Conservation (phyloP, 2,329 filamentous ascomycete species). For the Cladosporium colombiae region DNA sequence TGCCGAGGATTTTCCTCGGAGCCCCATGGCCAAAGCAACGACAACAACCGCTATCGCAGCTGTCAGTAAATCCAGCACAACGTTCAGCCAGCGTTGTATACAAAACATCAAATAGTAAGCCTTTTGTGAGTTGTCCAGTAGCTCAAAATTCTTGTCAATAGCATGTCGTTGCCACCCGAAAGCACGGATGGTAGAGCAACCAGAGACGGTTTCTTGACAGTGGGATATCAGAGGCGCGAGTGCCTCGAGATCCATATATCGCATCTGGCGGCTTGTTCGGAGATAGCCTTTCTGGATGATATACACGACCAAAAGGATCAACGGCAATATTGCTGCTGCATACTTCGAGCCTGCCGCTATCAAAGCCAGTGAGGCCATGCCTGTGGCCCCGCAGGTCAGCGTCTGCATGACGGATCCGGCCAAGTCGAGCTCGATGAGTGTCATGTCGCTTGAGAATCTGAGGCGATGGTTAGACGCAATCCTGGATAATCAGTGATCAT, state of each 20-base stretch:
- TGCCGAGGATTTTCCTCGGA: constrained; percentile 44
- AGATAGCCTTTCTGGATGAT: constrained; percentile 50
- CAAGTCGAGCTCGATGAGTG: constrained; percentile 48
- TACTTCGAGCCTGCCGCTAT: constrained; percentile 27
- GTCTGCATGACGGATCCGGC: constrained; percentile 14
- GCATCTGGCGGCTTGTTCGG: constrained; percentile 49
- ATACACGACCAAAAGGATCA: constrained; percentile 35
- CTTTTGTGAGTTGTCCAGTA: constrained; percentile 33
- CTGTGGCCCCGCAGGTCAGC: neutral
- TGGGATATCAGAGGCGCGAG: constrained; percentile 54
- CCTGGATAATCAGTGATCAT: no score
- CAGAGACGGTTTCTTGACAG: constrained; percentile 53
- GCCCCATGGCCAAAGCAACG: constrained; percentile 34
- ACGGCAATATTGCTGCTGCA: constrained; percentile 43
- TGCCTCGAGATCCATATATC: constrained; percentile 57
- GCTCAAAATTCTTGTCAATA: constrained; percentile 39
- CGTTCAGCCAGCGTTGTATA: constrained; percentile 47
- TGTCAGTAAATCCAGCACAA: constrained; percentile 42
- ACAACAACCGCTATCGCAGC: constrained; percentile 38
- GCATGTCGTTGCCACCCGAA: constrained; percentile 48
- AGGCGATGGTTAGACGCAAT: constrained; percentile 26
- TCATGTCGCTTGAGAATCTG: constrained; percentile 49
- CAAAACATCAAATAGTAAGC: constrained; percentile 49
- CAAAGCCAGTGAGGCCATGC: constrained; percentile 4
- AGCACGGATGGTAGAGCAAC: constrained; percentile 53